Evolutionary conservation across 1,139 yeast genomes (phyloP), one percentile per base, ranked within the genome.

Genomic region (Nakaseomyces sp.): DNA sequence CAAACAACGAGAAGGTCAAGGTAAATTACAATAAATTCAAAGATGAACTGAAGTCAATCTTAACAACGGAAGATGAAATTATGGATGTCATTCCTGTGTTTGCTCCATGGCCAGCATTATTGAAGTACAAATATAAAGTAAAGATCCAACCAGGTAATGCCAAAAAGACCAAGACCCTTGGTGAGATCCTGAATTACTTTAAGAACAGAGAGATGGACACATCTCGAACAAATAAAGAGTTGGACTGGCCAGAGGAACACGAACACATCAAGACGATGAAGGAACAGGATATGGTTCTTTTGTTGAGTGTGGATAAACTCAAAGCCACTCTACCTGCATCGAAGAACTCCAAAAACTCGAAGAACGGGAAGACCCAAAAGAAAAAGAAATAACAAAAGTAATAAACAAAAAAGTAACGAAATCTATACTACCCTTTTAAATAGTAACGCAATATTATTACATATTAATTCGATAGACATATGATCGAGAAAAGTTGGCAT

Each of bases 71-170:
- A 2, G 76, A 71, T 47, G 69, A 66, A 19, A 65, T 67, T 0
- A 52, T 81, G 12, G 86, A 79, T 42, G 77, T 84, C 6, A 76
- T 91, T 7, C 95, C 97, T 0, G 80, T 86, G 8, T 89, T 88
- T 71, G 97, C 91, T 0, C 98, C 98, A 1, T 93, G 96, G 95
- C 66, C 75, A 10, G 74, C 96, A 0, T 65, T 91, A 54, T 74
- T 70, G 49, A 82, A 82, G 60, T 76, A 74, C 65, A 82, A 85
- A 60, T 88, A 84, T 66, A 88, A 87, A 60, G 81, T 86, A 32
- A 89, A 91, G 63, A 66, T 91, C 35, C 87, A 80, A 53, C 93
- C 95, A 0, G 99, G 99, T 0, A 71, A 74, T 37, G 80, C 81
- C 22, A 91, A 93, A 63, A 91, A 89, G 63, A 95, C 96, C 2